Conservation (phyloP, 768 basidiomycete genomes). For the Tylopilus intermedius region DNA sequence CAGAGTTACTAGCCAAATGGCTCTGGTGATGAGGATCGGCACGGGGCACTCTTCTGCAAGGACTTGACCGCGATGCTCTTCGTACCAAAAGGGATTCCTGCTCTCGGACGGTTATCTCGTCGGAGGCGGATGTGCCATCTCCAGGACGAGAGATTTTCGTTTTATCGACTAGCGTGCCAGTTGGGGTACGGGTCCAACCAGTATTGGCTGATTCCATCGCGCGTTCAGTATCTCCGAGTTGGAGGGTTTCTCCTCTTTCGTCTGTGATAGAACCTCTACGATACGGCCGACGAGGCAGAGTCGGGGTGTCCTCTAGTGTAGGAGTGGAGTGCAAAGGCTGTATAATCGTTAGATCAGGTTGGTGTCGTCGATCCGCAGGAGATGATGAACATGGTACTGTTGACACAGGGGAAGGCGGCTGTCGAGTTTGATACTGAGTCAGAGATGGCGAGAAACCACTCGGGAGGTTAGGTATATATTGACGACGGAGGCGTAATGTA, state of each 20-base stretch:
- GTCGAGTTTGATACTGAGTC: constrained; percentile 37
- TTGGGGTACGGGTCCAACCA: constrained; percentile 17
- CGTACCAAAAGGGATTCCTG: constrained; percentile 12
- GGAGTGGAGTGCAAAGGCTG: constrained; percentile 27
- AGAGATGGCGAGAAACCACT: constrained; percentile 32
- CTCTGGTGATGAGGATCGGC: constrained; percentile 21
- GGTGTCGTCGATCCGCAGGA: constrained; percentile 25
- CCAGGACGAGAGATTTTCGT: constrained; percentile 12
- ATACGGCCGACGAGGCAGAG: constrained; percentile 21
- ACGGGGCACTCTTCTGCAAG: constrained; percentile 22
- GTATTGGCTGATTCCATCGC: constrained; percentile 14
- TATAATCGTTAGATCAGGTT: constrained; percentile 15
- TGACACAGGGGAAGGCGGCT: constrained; percentile 35
- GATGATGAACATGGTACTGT: constrained; percentile 21
- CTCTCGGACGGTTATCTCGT: constrained; percentile 20
- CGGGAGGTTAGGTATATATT: constrained; percentile 25
- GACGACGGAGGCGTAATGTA: constrained; percentile 37
- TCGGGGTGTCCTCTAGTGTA: constrained; percentile 29
- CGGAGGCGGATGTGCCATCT: constrained; percentile 17
- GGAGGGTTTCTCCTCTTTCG: constrained; percentile 19
- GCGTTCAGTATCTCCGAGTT: constrained; percentile 21
- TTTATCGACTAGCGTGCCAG: constrained; percentile 16
- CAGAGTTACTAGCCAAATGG: constrained; percentile 24
- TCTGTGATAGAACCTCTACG: constrained; percentile 28
- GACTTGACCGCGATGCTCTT: constrained; percentile 15